Evolutionary conservation across 2,329 filamentous ascomycete species (phyloP).

Genomic region (Diaporthe amygdali): DNA sequence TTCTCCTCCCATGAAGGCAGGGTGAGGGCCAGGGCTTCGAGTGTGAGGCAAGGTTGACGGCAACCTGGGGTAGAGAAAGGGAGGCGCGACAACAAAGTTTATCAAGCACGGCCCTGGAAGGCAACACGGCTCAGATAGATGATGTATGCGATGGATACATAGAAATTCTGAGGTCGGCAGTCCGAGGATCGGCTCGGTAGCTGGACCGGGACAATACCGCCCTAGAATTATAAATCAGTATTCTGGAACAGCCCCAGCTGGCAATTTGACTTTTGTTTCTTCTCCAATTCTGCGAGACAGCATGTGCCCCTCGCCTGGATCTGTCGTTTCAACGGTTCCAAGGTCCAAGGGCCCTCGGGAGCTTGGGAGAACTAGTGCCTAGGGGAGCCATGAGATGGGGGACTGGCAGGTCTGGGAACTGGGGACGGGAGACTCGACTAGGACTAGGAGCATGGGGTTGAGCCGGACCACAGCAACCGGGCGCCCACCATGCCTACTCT

Average conservation of each 20-base stretch:
- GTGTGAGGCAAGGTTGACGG: neutral
- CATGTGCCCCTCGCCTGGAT: neutral
- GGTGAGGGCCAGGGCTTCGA: neutral
- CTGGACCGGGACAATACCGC: neutral
- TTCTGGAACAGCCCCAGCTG: neutral
- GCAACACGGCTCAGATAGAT: neutral
- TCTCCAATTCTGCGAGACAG: neutral
- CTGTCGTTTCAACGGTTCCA: conserved; percentile 1
- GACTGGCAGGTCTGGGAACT: too few relatives aligned
- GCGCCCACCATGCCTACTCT: neutral
- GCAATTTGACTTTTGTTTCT: neutral
- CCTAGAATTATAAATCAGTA: conserved; percentile 2
- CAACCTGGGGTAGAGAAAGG: neutral
- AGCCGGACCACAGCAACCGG: neutral
- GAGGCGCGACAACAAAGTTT: conserved; percentile 2
- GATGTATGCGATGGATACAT: neutral
- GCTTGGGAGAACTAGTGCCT: neutral
- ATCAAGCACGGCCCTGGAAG: neutral
- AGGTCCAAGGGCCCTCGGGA: neutral
- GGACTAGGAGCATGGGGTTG: neutral
- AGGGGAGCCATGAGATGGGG: neutral
- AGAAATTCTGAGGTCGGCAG: neutral
- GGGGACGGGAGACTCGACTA: too few relatives aligned
- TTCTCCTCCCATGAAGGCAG: neutral
- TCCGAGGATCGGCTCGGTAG: conserved; percentile 11